Conservation (phyloP, 2,329 filamentous ascomycete genomes). For the Penicillium digitatum region DNA sequence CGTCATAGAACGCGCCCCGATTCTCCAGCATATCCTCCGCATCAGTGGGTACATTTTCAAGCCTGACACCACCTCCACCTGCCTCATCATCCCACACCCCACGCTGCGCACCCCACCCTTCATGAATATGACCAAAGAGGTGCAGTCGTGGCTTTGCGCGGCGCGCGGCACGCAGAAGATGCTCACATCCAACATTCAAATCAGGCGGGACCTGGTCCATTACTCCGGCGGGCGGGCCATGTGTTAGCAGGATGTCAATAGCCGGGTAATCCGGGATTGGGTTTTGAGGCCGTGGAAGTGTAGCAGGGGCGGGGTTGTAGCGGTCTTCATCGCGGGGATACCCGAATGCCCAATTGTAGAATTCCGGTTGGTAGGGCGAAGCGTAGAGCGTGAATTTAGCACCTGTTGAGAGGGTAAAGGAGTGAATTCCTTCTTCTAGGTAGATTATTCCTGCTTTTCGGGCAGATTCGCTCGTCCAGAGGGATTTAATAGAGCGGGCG, state of each 20-base stretch:
- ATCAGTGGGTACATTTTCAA: constrained; percentile 23
- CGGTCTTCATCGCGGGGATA: constrained; percentile 51
- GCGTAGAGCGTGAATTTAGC: constrained; percentile 52
- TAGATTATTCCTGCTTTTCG: constrained; percentile 48
- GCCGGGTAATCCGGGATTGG: constrained; percentile 45
- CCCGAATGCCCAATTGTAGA: constrained; percentile 54
- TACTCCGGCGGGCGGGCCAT: constrained; percentile 54
- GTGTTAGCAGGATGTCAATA: constrained; percentile 58
- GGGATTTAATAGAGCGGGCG: constrained; percentile 34
- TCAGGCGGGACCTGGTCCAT: constrained; percentile 45
- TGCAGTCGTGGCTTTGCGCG: constrained; percentile 54
- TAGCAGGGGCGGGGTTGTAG: constrained; percentile 43
- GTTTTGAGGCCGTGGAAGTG: constrained; percentile 27
- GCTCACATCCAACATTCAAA: constrained; percentile 52
- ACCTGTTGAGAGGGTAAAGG: constrained; percentile 47
- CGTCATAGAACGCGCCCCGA: constrained; percentile 34
- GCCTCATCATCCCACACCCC: constrained; percentile 24
- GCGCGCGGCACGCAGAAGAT: constrained; percentile 50
- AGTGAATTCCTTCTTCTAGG: constrained; percentile 52
- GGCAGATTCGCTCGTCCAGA: constrained; percentile 49
- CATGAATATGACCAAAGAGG: constrained; percentile 62
- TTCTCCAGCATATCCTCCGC: constrained; percentile 30
- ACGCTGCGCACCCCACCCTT: constrained; percentile 49
- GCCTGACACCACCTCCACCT: constrained; percentile 9
- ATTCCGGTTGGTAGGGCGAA: constrained; percentile 52